These are phyloP conservation scores for Lagerstroemia speciosa DNA, from an alignment of 345 rosid genomes.

Conservation along the genomic window DNA sequence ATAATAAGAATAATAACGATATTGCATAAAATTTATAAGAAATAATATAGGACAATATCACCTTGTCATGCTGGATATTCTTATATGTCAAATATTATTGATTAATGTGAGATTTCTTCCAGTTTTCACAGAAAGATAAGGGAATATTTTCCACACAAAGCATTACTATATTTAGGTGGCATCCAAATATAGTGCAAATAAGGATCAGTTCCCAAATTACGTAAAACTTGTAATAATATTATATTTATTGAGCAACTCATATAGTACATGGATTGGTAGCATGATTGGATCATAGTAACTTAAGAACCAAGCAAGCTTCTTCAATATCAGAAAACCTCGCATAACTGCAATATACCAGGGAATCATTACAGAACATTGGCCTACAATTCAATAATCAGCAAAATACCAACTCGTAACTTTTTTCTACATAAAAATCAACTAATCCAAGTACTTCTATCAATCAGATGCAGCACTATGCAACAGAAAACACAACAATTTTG, in stretches of 20 bases:
- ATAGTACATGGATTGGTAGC: neutral
- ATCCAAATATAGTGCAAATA: neutral
- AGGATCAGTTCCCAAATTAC: neutral
- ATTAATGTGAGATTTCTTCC: neutral
- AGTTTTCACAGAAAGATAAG: neutral
- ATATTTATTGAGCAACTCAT: neutral
- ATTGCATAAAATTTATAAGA: neutral
- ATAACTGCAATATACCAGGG: neutral
- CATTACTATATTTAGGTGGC: neutral
- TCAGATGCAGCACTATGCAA: neutral
- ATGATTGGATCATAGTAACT: no score
- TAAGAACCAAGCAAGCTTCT: no score
- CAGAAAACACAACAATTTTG: neutral
- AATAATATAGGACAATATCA: neutral
- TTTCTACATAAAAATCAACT: neutral
- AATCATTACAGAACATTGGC: neutral
- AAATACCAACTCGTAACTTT: neutral
- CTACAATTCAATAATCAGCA: neutral
- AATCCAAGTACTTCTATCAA: neutral
- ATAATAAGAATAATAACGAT: constrained; percentile 13
- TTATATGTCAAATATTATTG: neutral
- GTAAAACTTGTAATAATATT: neutral
- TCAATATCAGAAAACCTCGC: no score
- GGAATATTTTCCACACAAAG: neutral
- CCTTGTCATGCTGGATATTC: neutral